These are phyloP conservation scores for Plasmodium malariae DNA, from an alignment of 169 alveolate species.

Conservation along the genomic window DNA sequence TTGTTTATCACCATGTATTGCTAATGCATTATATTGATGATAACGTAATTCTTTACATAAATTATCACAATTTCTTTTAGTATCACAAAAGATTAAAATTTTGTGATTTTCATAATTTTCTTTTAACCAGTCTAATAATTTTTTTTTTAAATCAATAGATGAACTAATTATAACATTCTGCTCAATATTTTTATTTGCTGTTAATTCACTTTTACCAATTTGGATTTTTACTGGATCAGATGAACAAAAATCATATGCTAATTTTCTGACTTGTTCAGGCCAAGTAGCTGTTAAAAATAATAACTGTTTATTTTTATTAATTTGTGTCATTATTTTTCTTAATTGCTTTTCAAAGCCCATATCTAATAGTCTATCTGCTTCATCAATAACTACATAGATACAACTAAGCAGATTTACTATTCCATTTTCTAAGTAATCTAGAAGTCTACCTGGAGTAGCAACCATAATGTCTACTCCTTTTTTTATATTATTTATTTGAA, in stretches of 20 bases:
- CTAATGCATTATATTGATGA: constrained; percentile 89
- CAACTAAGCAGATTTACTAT: constrained; percentile 90
- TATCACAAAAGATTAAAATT: constrained; percentile 87
- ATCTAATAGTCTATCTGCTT: constrained; percentile 98
- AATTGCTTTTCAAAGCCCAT: constrained; percentile 97
- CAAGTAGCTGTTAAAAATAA: constrained; percentile 96
- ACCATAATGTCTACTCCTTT: constrained; percentile 95
- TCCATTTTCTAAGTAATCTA: constrained; percentile 92
- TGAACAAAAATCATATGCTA: constrained; percentile 92
- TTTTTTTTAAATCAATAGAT: constrained; percentile 81
- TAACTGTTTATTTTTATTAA: constrained; percentile 95
- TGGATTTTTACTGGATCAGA: constrained; percentile 90
- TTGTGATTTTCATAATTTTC: constrained; percentile 83
- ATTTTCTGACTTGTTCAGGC: constrained; percentile 91
- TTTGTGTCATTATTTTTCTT: constrained; percentile 90
- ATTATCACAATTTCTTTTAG: constrained; percentile 89
- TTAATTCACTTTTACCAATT: constrained; percentile 91
- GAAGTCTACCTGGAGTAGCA: constrained; percentile 98
- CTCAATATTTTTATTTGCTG: constrained; percentile 89
- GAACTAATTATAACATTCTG: constrained; percentile 86
- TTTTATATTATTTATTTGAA: constrained; percentile 82
- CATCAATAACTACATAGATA: constrained; percentile 96
- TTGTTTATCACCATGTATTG: constrained; percentile 95
- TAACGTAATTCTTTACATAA: constrained; percentile 89
- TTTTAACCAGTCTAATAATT: constrained; percentile 79